Evolutionary conservation across 148 eudicot genomes (phyloP), one percentile per base, ranked within the genome.

Genomic region (Amaranthus hypochondriacus): DNA sequence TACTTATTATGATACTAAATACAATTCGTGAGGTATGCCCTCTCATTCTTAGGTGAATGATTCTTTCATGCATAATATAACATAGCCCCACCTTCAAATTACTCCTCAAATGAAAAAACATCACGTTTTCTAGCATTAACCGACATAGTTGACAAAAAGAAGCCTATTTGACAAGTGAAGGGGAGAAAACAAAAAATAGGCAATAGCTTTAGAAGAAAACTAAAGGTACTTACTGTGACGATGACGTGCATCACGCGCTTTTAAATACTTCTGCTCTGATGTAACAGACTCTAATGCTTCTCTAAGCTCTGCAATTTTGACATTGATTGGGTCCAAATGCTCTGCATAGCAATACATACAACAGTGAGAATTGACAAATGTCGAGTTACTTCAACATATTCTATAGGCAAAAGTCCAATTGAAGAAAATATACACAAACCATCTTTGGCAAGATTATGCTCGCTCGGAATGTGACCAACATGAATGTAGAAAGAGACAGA

Each of bases 281-380:
- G 92, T 89, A 43, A 94, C 97, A 57, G 93, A 86, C 70, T 94
- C 96, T 79, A 94, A 72, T 62, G 96, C 89, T 87, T 94, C 98
- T 81, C 90, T 87, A 68, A 94, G 82, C 85, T 94, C 97, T 58
- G 98, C 96, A 82, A 94, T 94, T 80, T 88, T 89, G 46, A 91
- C 92, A 81, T 89, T 91, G 68, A 94, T 80, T 10, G 98, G 98
- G 83, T 94, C 92, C 93, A 94, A 84, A 87, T 94, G 98, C 61
- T 91, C 98, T 94, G 88, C 68, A 84, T 72, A 12, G 21, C 60
- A 50, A 56, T 46, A 18, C 57, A 70, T 28, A 15, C 4, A 61
- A 65, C 42, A 54, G 68, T n/a, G 8, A 66, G 47, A 48, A 68
- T 12, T 52, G 62, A 66, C 14, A 49, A 71, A 6, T 15, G 51